A percentile compares a stretch with the other conserved stretches of the same genome.
These are phyloP conservation scores for Dactylonectria estremocensis DNA, from an alignment of 2,329 filamentous ascomycete genomes.

Conservation along the genomic window DNA sequence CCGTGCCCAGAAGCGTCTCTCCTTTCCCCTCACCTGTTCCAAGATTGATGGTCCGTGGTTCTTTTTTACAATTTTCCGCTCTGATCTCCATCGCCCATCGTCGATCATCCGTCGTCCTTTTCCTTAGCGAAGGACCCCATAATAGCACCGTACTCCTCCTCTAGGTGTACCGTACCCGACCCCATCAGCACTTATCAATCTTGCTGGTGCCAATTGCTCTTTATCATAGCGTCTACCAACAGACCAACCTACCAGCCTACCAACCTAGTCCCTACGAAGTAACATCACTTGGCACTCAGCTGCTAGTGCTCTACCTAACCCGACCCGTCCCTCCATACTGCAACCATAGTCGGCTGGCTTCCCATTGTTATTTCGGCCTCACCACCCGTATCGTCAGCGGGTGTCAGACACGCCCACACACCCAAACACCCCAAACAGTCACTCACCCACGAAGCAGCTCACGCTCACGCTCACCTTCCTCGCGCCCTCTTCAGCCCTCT, in stretches of 20 bases:
- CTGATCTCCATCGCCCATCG: conserved; percentile 12
- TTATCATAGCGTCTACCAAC: conserved; percentile 13
- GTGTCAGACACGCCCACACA: conserved; percentile 30
- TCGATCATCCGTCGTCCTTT: conserved; percentile 4
- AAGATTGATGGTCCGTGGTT: conserved; percentile 27
- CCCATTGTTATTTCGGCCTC: conserved; percentile 19
- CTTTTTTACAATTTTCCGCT: conserved; percentile 19
- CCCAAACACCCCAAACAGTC: conserved; percentile 15
- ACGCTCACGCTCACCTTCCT: conserved; percentile 16
- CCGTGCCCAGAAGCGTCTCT: conserved; percentile 7
- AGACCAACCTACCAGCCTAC: not conserved
- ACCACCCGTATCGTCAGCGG: conserved; percentile 26
- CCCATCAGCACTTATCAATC: conserved; percentile 32
- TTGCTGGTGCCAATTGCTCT: conserved; percentile 12
- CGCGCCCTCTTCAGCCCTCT: not conserved
- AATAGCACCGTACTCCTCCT: conserved; percentile 18
- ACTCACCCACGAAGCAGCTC: conserved; percentile 10
- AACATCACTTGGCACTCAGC: not conserved
- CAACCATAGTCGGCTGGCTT: conserved; percentile 19
- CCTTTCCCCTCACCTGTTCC: conserved; percentile 1
- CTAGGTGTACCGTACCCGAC: conserved; percentile 21
- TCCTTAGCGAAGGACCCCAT: conserved; percentile 15
- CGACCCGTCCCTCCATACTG: conserved; percentile 18
- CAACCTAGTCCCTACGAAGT: too few relatives aligned
- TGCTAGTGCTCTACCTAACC: conserved; percentile 21